Evolutionary conservation across 2,329 filamentous ascomycete species (phyloP).

Genomic region (Xylariomycetidae sp.): DNA sequence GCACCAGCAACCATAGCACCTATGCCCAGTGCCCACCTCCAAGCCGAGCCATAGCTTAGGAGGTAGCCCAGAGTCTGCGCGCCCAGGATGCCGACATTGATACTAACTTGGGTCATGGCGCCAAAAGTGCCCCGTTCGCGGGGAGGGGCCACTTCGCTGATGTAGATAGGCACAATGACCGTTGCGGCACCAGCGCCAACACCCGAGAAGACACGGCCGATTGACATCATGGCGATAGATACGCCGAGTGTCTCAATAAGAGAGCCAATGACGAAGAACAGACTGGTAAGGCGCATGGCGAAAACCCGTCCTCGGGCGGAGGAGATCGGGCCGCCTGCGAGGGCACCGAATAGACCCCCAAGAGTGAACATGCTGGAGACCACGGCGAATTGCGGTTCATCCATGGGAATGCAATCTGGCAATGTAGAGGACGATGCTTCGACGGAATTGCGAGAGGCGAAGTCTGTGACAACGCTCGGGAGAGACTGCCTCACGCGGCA

Average conservation of each 20-base stretch:
- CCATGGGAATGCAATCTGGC: constrained; percentile 85
- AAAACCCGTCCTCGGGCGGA: constrained; percentile 68
- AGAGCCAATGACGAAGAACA: constrained; percentile 73
- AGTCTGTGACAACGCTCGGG: constrained; percentile 22
- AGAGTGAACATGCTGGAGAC: constrained; percentile 88
- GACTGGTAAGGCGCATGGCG: constrained; percentile 69
- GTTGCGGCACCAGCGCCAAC: constrained; percentile 82
- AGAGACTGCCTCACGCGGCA: constrained; percentile 60
- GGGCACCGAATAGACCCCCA: constrained; percentile 78
- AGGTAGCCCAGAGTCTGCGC: constrained; percentile 85
- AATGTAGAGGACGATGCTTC: constrained; percentile 32
- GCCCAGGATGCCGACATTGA: constrained; percentile 82
- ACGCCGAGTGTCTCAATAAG: constrained; percentile 66
- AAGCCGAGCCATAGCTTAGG: constrained; percentile 69
- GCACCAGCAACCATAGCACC: constrained; percentile 62
- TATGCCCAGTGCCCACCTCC: constrained; percentile 75
- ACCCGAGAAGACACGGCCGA: constrained; percentile 75
- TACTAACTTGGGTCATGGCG: constrained; percentile 83
- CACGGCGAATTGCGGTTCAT: constrained; percentile 70
- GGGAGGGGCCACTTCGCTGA: constrained; percentile 82
- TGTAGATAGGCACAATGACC: constrained; percentile 90
- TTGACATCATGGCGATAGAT: constrained; percentile 59
- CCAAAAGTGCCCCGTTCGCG: constrained; percentile 72
- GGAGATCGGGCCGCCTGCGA: constrained; percentile 73
- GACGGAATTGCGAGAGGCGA: constrained; percentile 17